Evolutionary conservation across 2,329 filamentous ascomycete genomes (phyloP).

Genomic region (Pseudogymnoascus pannorum): DNA sequence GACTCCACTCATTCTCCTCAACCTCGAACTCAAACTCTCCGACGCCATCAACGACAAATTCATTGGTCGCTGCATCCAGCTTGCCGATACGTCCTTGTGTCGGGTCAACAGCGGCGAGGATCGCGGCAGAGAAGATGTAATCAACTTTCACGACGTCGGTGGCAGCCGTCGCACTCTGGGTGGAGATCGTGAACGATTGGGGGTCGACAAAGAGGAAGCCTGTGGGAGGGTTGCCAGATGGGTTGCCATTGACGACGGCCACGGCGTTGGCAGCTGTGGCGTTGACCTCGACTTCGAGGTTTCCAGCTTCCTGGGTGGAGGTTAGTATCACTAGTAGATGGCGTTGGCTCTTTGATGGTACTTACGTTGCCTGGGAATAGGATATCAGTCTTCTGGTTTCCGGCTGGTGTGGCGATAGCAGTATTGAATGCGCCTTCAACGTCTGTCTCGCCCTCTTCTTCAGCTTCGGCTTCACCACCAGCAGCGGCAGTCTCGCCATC

Average conservation of each 20-base stretch:
- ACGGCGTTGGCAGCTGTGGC: background rate
- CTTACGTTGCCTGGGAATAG: slow-evolving; percentile 2
- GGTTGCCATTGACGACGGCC: background rate
- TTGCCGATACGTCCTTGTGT: slow-evolving; percentile 30
- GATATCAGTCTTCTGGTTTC: background rate
- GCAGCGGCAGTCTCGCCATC: background rate
- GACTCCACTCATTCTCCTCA: slow-evolving; percentile 33
- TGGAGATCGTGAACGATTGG: slow-evolving; percentile 15
- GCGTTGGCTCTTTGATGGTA: background rate
- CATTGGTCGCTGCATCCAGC: slow-evolving; percentile 30
- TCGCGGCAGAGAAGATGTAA: slow-evolving; percentile 20
- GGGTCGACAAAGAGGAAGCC: slow-evolving; percentile 1
- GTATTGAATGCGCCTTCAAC: background rate
- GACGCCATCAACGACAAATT: slow-evolving; percentile 32
- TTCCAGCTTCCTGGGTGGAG: slow-evolving; percentile 23
- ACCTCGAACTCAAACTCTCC: slow-evolving; percentile 36
- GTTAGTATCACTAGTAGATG: background rate
- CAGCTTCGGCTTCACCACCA: background rate
- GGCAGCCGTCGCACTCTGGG: slow-evolving; percentile 22
- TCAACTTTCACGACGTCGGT: background rate
- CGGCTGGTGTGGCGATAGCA: background rate
- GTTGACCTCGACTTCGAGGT: slow-evolving; percentile 3
- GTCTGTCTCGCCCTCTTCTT: background rate
- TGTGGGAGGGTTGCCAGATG: background rate
- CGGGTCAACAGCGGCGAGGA: slow-evolving; percentile 29